Evolutionary conservation across 2,329 filamentous ascomycete genomes (phyloP), one percentile per base, ranked within the genome.

Genomic region (Orbilia javanica): DNA sequence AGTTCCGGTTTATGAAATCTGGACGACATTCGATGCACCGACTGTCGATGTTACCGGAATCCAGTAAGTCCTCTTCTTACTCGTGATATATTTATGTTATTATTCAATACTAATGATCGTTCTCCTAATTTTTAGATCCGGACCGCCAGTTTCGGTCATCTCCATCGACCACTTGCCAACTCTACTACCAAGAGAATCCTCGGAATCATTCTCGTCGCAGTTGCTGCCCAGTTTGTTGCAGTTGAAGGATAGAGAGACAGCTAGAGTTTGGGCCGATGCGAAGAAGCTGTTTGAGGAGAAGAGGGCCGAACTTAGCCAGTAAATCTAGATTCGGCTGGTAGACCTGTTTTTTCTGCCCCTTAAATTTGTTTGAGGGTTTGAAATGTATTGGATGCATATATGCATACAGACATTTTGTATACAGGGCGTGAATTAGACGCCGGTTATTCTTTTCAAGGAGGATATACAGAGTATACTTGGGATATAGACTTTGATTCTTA

Each of bases 11-110:
- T 97, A 97, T 87, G 87, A 88, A 80, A 89, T 92, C 83, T 92
- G 93, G 84, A 97, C 92, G 57, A 96, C 93, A 22, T 97, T 97
- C 83, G 89, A 90, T 83, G 90, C 92, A 83, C 95, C 94, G n/a
- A 97, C 93, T 0, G 90, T 97, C 0, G 88, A 79, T 20, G 34
- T 79, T 48, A 46, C 52, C 5, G 75, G 75, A 10, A 71, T 79
- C 62, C 42, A 74, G 75, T 79, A 70, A 57, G 75, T 70, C 50
- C 25, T 7, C 13, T 25, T 42, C 36, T 31, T 8, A 1, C 1
- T 31, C 25, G 13, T 2, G 2, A 2, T 39, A 39, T 15, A 39
- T 39, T 5, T 15, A 13, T 39, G n/a, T 39, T 39, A 39, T 11
- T 11, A 36, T 29, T 50, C 27, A 18, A 29, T 29, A 42, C 34